phyloP scores from a whole-genome alignment of 257 asterid species.

The Capsicum baccatum region DNA sequence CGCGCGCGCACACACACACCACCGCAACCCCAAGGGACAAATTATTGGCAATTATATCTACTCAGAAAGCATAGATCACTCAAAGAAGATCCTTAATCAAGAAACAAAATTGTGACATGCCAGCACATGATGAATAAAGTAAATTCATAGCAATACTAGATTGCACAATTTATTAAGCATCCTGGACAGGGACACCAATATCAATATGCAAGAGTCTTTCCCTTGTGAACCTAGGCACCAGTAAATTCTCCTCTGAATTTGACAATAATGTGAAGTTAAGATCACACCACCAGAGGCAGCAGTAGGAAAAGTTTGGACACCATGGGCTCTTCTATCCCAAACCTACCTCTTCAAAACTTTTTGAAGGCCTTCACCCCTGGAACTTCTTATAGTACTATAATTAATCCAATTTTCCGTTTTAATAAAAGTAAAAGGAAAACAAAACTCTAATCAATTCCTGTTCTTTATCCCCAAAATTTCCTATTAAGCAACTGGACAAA shows the following conservation, averaged over 20 bases:
- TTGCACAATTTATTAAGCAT: slow-evolving; percentile 3
- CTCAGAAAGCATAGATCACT: not conserved
- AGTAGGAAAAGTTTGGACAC: not conserved
- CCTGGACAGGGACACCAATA: not conserved
- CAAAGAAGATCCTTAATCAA: not conserved
- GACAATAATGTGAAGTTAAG: not conserved
- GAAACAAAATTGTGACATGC: not conserved
- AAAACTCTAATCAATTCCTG: not conserved
- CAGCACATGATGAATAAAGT: slow-evolving; percentile 17
- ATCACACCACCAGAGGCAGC: not conserved
- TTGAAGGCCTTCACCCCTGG: not conserved
- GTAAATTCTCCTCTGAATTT: not conserved
- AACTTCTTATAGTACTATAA: slow-evolving; percentile 20
- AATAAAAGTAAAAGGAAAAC: not conserved
- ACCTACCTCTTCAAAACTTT: not conserved
- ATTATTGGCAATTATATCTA: not conserved
- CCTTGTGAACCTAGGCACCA: slow-evolving; percentile 9
- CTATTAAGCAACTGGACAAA: not conserved
- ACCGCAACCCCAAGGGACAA: not conserved
- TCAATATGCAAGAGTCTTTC: not conserved
- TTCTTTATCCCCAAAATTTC: not conserved
- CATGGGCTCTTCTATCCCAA: not conserved
- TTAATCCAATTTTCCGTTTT: slow-evolving; percentile 1
- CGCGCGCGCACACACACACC: too few species aligned
- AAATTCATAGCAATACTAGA: not conserved